A percentile compares a stretch with the other conserved stretches of the same genome.
phyloP scores from a whole-genome alignment of 768 basidiomycete species.

The Chalciporus chontae region DNA sequence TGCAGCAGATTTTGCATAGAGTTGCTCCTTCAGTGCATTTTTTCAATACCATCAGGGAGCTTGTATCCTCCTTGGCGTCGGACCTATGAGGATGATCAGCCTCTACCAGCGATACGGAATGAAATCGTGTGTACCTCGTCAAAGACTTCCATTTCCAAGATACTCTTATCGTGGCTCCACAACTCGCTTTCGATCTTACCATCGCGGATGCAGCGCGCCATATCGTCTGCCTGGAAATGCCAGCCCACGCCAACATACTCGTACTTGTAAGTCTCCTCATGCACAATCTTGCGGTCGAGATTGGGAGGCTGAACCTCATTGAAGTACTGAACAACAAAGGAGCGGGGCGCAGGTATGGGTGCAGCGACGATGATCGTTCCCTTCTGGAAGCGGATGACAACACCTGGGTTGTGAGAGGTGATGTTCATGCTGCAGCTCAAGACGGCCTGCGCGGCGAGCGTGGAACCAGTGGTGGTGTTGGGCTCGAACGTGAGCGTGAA shows the following conservation, averaged over 20 bases:
- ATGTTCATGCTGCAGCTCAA: slow-evolving; percentile 39
- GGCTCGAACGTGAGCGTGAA: slow-evolving; percentile 40
- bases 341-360: slow-evolving; percentile 33
- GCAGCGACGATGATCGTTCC: slow-evolving; percentile 39
- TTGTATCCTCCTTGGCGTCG: slow-evolving; percentile 39
- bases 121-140: slow-evolving; percentile 38
- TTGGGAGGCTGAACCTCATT: slow-evolving; percentile 31
- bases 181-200: slow-evolving; percentile 42
- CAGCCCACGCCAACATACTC: slow-evolving; percentile 38
- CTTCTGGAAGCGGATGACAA: slow-evolving; percentile 40
- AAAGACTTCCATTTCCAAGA: slow-evolving; percentile 48
- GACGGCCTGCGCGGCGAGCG: slow-evolving; percentile 39
- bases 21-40: slow-evolving; percentile 12
- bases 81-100: slow-evolving; percentile 15
- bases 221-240: slow-evolving; percentile 53
- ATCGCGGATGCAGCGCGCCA: slow-evolving; percentile 37
- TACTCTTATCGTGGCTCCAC: slow-evolving; percentile 47
- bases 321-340: slow-evolving; percentile 33
- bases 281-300: slow-evolving; percentile 12
- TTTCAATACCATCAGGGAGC: slow-evolving; percentile 39
- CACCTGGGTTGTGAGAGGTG: slow-evolving; percentile 25
- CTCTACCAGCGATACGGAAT: background rate
- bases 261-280: slow-evolving; percentile 35
- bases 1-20: background rate
- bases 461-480: slow-evolving; percentile 19